A percentile compares a stretch with the other conserved stretches of the same genome.
phyloP scores from a whole-genome alignment of 1,139 yeast species.

The Suhomyces bribrorum region DNA sequence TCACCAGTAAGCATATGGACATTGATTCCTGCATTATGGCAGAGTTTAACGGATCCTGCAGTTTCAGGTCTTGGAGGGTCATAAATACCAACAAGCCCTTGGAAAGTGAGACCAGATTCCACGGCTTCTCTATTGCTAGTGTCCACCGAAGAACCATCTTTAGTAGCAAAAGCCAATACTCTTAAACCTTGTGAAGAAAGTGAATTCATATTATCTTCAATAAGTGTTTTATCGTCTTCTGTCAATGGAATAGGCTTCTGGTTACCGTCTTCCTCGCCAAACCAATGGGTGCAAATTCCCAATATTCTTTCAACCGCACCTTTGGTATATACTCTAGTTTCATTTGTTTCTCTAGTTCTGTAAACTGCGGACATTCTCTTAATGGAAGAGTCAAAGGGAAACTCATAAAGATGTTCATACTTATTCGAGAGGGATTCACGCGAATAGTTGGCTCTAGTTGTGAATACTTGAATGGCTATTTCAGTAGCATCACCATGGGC shows the following conservation, averaged over 20 bases:
- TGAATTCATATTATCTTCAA: constrained; percentile 36
- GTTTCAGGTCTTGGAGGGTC: constrained; percentile 61
- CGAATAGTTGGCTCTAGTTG: constrained; percentile 26
- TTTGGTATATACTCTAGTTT: constrained; percentile 38
- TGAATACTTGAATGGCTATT: constrained; percentile 38
- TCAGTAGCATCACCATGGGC: constrained; percentile 43
- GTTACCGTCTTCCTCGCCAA: constrained; percentile 24
- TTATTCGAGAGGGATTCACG: constrained; percentile 21
- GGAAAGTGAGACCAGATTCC: constrained; percentile 40
- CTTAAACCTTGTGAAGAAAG: constrained; percentile 46
- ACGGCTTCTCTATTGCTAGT: constrained; percentile 24
- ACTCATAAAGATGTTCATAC: constrained; percentile 30
- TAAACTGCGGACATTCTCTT: constrained; percentile 53
- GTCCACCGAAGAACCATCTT: constrained; percentile 13
- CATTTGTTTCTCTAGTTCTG: constrained; percentile 17
- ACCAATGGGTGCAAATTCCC: constrained; percentile 37
- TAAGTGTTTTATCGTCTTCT: constrained; percentile 24
- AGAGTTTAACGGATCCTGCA: constrained; percentile 41
- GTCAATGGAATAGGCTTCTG: constrained; percentile 21
- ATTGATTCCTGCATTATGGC: constrained; percentile 54
- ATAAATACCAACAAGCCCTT: constrained; percentile 52
- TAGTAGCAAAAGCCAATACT: constrained; percentile 47
- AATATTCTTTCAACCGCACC: constrained; percentile 57
- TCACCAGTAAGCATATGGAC: constrained; percentile 59
- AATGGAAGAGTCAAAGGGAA: constrained; percentile 39